Evolutionary conservation across 129 eudicot species (phyloP).

Genomic region (Rutidosis leptorrhynchoides): DNA sequence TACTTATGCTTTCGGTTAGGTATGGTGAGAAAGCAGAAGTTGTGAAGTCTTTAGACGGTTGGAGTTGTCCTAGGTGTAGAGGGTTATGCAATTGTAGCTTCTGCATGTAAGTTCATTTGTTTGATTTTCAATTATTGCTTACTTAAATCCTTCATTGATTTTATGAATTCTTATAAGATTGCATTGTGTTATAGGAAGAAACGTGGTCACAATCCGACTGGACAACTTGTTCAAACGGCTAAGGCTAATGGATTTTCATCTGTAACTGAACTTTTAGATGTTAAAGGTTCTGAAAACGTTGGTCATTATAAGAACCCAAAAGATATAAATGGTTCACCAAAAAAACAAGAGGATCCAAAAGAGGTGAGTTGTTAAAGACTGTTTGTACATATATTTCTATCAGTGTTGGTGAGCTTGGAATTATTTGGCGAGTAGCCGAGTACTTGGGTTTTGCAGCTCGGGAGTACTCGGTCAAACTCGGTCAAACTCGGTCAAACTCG

Average conservation of each 20-base stretch:
- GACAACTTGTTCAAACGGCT: constrained; percentile 48
- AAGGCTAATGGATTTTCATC: constrained; percentile 76
- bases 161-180: neutral
- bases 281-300: constrained; percentile 36
- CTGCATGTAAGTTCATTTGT: constrained; percentile 50
- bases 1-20: constrained; percentile 21
- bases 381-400: no score
- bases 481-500: no score
- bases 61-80: constrained; percentile 85
- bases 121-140: neutral
- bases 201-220: constrained; percentile 72
- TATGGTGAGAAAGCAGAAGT: constrained; percentile 85
- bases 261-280: constrained; percentile 62
- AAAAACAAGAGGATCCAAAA: constrained; percentile 18
- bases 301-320: constrained; percentile 23
- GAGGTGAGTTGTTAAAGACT: no score
- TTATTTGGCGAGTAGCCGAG: no score
- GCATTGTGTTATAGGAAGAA: constrained; percentile 49
- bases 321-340: constrained; percentile 32
- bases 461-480: no score
- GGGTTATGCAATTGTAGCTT: constrained; percentile 75
- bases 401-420: no score
- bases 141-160: neutral
- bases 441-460: no score
- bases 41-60: constrained; percentile 41